phyloP scores from a whole-genome alignment of 78 protist species.

The Dictyostelium citrinum region DNA sequence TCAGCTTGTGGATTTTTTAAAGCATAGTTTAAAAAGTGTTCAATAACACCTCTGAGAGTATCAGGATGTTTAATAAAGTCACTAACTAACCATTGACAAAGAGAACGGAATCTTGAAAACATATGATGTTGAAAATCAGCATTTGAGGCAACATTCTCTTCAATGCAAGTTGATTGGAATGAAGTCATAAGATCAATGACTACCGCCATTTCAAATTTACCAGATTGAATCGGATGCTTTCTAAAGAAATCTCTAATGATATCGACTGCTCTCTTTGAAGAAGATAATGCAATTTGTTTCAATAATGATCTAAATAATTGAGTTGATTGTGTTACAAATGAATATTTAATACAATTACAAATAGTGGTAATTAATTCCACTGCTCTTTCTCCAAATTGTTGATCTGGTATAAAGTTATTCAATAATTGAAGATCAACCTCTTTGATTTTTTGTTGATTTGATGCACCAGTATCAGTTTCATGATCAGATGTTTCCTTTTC shows the following conservation, averaged over 20 bases:
- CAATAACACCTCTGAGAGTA: background rate
- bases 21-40: background rate
- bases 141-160: background rate
- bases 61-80: background rate
- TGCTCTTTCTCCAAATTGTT: background rate
- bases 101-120: background rate
- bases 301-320: background rate
- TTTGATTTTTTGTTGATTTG: background rate
- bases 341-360: background rate
- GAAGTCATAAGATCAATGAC: background rate
- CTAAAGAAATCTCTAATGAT: background rate
- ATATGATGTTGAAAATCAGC: background rate
- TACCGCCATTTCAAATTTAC: background rate
- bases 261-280: background rate
- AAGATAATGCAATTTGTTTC: background rate
- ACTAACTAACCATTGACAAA: background rate
- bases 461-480: background rate
- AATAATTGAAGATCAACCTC: background rate
- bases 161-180: background rate
- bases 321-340: background rate
- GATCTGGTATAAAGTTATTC: background rate
- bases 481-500: background rate
- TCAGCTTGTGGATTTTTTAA: background rate
- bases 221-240: background rate
- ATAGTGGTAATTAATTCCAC: background rate